These are phyloP conservation scores for Pestalotiopsis sp. DNA, from an alignment of 2,329 filamentous ascomycete species.

Conservation along the genomic window DNA sequence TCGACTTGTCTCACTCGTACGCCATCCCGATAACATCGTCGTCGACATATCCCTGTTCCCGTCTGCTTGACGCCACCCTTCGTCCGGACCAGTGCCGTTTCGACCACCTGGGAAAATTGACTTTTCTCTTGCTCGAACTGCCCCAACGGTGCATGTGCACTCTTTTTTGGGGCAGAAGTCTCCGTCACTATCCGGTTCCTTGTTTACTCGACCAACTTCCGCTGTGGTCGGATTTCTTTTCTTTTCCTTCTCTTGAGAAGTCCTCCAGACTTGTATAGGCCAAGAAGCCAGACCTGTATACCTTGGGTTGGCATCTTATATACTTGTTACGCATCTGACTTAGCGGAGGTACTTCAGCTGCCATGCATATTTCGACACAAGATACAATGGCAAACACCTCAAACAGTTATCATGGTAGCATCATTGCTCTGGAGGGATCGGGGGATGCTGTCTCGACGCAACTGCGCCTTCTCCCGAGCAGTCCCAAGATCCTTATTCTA, in stretches of 20 bases:
- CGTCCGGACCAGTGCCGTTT: neutral
- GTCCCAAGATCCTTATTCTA: conserved; percentile 59
- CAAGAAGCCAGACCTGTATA: neutral
- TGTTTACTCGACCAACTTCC: neutral
- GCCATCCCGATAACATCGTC: neutral
- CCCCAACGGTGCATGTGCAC: neutral
- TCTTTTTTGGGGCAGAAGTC: neutral
- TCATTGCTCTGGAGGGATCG: conserved; percentile 65
- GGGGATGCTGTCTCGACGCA: conserved; percentile 59
- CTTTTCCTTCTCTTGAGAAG: neutral
- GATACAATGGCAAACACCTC: conserved; percentile 28
- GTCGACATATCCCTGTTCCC: neutral
- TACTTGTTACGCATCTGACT: neutral
- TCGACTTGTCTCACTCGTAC: neutral
- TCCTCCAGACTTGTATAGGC: neutral
- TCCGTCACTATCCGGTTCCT: neutral
- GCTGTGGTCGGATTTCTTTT: neutral
- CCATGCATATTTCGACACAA: conserved; percentile 2
- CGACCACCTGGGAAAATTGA: neutral
- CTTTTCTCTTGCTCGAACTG: neutral
- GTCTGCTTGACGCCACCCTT: neutral
- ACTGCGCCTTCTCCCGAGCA: conserved; percentile 61
- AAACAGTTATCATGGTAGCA: conserved; percentile 43
- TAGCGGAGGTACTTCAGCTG: neutral
- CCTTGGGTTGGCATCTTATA: neutral